Evolutionary conservation across 345 rosid genomes (phyloP), one percentile per base, ranked within the genome.

Genomic region (Sonneratia caseolaris): DNA sequence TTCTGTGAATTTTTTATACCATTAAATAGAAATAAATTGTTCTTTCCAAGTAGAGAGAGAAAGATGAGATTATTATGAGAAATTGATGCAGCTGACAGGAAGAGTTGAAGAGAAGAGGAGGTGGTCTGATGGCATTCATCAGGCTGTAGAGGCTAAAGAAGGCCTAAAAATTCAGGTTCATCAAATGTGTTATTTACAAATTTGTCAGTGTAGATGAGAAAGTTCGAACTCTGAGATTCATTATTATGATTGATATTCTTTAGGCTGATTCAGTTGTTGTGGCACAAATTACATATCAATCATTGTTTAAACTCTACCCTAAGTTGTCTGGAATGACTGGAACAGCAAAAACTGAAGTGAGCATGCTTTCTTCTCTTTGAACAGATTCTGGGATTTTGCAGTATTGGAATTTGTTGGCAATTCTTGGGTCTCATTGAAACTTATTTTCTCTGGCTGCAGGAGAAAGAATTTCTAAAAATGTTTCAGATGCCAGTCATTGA

Each of bases 291-390:
- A 93, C 98, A 37, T 93, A 93, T 72, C 98, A 93, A 79, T 93
- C 98, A 27, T 85, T 93, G 80, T 93, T 93, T 79, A 93, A 93
- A 85, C 97, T 91, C 72, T 93, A 91, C 67, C 98, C 98, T 37
- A 91, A 93, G 89, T 85, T 93, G 67, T 89, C 97, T 8, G 98
- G 98, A 76, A 93, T 93, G 98, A 93, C 98, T 57, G 98, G 98
- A 74, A 93, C 98, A 40, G 98, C 98, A 79, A 93, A 93, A 86
- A 93, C 98, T 68, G 98, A 93, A 83, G 97, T 93, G 86, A 61
- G 88, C 43, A 47, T 62, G 49, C 51, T 61, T 42, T 43, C 42
- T 62, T 69, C 45, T 68, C 10, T 37, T 42, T 27, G 19, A 37
- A 21, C 64, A 70, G 6, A 22, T 37, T 70, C 66, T 37, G 40